phyloP scores from a whole-genome alignment of 352 stramenopile species.

The Phytopythium litorale region DNA sequence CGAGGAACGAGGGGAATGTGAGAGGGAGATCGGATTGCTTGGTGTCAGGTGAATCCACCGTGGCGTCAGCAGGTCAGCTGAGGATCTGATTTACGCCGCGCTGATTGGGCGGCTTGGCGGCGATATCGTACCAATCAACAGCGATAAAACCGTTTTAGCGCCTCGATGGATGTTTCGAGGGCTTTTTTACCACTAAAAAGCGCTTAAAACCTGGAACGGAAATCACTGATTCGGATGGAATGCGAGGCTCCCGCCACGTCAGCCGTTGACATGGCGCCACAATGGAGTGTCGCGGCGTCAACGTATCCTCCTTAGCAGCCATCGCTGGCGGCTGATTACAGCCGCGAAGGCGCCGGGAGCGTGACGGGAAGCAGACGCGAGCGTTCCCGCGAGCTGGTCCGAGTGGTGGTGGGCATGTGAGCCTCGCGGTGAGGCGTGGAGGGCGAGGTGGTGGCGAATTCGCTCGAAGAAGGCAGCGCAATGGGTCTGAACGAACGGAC shows the following conservation, averaged over 20 bases:
- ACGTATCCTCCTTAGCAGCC: too few species aligned
- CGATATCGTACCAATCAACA: background rate
- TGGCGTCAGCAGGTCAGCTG: background rate
- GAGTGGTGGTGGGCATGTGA: too few species aligned
- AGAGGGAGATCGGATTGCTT: background rate
- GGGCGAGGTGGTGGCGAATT: too few species aligned
- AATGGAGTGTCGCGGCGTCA: background rate
- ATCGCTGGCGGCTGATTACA: too few species aligned
- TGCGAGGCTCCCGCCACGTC: background rate
- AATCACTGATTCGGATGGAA: background rate
- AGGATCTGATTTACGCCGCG: constrained; percentile 1
- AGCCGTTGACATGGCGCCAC: background rate
- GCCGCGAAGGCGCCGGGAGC: background rate
- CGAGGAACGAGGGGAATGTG: background rate
- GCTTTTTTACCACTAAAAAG: background rate
- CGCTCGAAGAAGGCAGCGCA: too few species aligned
- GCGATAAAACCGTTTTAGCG: background rate
- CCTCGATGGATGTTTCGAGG: background rate
- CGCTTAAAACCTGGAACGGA: background rate
- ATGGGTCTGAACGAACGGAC: too few species aligned
- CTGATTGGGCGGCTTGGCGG: background rate
- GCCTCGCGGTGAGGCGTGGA: too few species aligned
- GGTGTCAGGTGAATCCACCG: background rate
- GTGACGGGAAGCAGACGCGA: background rate
- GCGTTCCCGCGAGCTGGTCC: background rate